Base-by-base conservation (phyloP, 1,284 basidiomycete genomes). In the Puccinia coronata region DNA sequence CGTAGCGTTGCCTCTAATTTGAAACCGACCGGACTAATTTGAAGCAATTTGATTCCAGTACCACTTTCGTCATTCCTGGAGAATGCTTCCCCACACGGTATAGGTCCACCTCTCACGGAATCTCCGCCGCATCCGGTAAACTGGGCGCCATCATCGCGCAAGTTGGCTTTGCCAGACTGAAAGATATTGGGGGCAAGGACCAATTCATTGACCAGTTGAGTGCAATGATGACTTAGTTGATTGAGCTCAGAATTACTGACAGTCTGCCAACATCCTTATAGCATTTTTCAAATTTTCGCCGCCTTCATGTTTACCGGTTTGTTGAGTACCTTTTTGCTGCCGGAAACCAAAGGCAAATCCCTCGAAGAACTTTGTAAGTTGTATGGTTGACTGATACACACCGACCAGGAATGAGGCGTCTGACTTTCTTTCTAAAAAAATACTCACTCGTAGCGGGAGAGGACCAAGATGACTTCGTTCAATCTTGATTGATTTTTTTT, bases 61-160 rank as follows among this genome's bases (percentile, higher is more conserved):
- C 76, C 9, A 78, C 76, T 9, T 78, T 78, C 55, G 53, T 78
- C 47, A 70, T 78, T 53, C 76, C 76, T 53, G 76, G 59, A 65
- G 76, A 78, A 43, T 78, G 76, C 39, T 78, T 78, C 39, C 61
- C 63, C 25, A 78, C 76, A 31, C 80, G 83, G 20, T 93, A 93
- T 87, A 89, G 93, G 72, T 92, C 92, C 0, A 93, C 92, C 6
- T 91, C 90, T 2, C 92, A 94, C 86, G 93, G 93, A 86, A 93
- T 95, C 85, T 92, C 91, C 25, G 93, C 93, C 25, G 93, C 92
- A 4, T 90, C 90, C 36, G 83, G 83, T 25, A 95, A 94, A 87
- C 88, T 93, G 72, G 93, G 93, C 59, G 93, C 93, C 75, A 92
- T 95, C 85, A 87, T 94, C 69, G 91, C 92, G 3, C 92, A 94